Evolutionary conservation across 2,329 filamentous ascomycete genomes (phyloP), one percentile per base, ranked within the genome.

Genomic region (Dryadomyces quercivorus): DNA sequence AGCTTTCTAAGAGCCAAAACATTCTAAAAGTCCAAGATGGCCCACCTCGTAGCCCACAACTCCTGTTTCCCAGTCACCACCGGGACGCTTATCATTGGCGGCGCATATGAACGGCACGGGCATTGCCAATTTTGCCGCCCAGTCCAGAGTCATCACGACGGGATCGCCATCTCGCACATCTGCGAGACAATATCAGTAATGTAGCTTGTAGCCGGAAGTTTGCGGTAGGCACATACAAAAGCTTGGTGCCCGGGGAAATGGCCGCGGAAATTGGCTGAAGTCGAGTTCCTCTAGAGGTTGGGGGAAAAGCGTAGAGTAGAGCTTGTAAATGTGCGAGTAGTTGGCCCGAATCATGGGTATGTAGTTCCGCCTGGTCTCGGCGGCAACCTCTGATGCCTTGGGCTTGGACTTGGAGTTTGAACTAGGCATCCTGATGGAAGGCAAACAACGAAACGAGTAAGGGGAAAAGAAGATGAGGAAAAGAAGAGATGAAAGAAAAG

Each of bases 11-110:
- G 26, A 31, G 26, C 26, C 26, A 5, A 31, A 31, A 8, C 4
- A 5, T 8, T 31, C 26, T 31, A 31, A 31, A 31, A 31, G 4
- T 8, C 26, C 26, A 31, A 8, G 26, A 31, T 31, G 26, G 8
- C 51, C 3, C 15, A 54, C 55, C 50, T 86, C 82, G 52, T 81
- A 82, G 36, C 80, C 80, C 60, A 78, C 74, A 13, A 78, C 70
- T 10, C 77, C 78, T 40, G 72, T 66, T 54, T 89, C 85, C 86
- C 86, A 91, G 64, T 90, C 85, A n/a, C 86, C 86, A 10, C 86
- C 86, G 0, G 86, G 77, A 42, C 84, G 75, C 63, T 84, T 86
- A 65, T 90, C 86, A 68, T 90, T 88, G 50, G 86, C 86, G 54
- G 82, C 78, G 60, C 85, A 88, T 58, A 88, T 79, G 56, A 88